Conservation (phyloP, 2,329 filamentous ascomycete genomes). For the Intubia oerlemansii region DNA sequence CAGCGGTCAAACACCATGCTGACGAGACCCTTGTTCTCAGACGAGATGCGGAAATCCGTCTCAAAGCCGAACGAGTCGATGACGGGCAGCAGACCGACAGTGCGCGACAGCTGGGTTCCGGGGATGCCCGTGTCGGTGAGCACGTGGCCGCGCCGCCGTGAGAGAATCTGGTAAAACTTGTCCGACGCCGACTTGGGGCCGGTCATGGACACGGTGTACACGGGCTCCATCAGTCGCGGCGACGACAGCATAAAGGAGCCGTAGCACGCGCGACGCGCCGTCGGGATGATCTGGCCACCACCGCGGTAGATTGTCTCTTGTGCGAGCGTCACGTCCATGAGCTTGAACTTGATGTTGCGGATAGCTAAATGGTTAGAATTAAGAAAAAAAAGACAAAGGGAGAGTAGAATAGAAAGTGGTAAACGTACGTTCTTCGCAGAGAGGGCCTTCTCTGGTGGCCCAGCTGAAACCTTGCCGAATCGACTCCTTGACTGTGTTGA, state of each 20-base stretch:
- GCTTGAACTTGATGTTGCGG: conserved; percentile 91
- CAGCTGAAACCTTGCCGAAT: conserved; percentile 93
- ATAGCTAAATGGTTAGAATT: conserved; percentile 38
- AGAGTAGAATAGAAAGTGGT: conserved; percentile 4
- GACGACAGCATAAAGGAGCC: conserved; percentile 94
- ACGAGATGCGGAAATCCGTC: conserved; percentile 89
- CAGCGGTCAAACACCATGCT: conserved; percentile 89
- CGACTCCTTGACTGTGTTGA: conserved; percentile 73
- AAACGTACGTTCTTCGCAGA: conserved; percentile 90
- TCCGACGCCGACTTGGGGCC: conserved; percentile 77
- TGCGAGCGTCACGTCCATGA: conserved; percentile 76
- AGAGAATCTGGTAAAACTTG: conserved; percentile 78
- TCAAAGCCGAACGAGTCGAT: conserved; percentile 98
- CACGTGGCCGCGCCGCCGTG: conserved; percentile 75
- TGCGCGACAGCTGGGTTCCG: conserved; percentile 81
- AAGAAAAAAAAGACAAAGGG: conserved; percentile 6
- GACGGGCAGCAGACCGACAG: conserved; percentile 78
- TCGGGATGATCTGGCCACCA: conserved; percentile 94
- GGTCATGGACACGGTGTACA: conserved; percentile 84
- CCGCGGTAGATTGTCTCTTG: conserved; percentile 85
- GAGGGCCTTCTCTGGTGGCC: conserved; percentile 83
- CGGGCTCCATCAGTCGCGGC: conserved; percentile 86
- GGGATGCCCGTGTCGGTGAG: conserved; percentile 85
- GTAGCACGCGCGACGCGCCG: conserved; percentile 79
- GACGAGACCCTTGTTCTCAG: conserved; percentile 77